Evolutionary conservation across 805 yeast genomes (phyloP), one percentile per base, ranked within the genome.

Genomic region (Helenozyma baotianmanensis): DNA sequence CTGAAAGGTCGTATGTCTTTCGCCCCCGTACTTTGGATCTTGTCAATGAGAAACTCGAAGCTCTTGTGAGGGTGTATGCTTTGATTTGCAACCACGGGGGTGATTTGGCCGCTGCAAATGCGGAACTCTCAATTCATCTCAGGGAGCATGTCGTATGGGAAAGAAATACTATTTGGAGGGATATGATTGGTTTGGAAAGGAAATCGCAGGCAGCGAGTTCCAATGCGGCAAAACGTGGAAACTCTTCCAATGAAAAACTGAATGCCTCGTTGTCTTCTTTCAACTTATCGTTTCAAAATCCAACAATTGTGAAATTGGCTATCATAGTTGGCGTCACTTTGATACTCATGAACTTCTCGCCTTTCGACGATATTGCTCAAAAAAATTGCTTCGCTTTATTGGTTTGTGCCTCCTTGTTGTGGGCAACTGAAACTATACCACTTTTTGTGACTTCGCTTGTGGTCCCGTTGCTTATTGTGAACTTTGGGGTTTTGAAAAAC

Each of bases 201-300:
- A 84, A 84, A 49, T 68, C 89, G 1, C 90, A 88, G 48, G 87
- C 86, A 14, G 88, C 89, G 2, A 42, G 56, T 45, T 35, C 36
- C 5, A 42, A 42, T 14, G 32, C 28, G 4, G 29, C 33, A 10
- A 29, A 29, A n/a, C 19, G 19, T 5, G 11, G 25, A 9, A 25
- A 23, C 7, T 13, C 30, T 12, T n/a, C 27, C 3, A 30, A 38
- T 25, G 36, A 36, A 18, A 37, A 43, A 15, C 32, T 34, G 3
- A 25, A 35, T 1, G 32, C 48, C 12, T 42, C 46, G 2, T 14
- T 43, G 16, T 33, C 45, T 2, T 30, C 43, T 15, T 35, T 45
- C 25, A 45, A 45, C 24, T 23, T 45, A 7, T 45, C 50, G 8
- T 39, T 45, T 26, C 39, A 33, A 15, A 45, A 40, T 34, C 42